Percentiles rank a stretch among this genome's conserved stretches.
phyloP scores from a whole-genome alignment of 2,329 filamentous ascomycete genomes.

The Ceratocystis cacaofunesta region DNA sequence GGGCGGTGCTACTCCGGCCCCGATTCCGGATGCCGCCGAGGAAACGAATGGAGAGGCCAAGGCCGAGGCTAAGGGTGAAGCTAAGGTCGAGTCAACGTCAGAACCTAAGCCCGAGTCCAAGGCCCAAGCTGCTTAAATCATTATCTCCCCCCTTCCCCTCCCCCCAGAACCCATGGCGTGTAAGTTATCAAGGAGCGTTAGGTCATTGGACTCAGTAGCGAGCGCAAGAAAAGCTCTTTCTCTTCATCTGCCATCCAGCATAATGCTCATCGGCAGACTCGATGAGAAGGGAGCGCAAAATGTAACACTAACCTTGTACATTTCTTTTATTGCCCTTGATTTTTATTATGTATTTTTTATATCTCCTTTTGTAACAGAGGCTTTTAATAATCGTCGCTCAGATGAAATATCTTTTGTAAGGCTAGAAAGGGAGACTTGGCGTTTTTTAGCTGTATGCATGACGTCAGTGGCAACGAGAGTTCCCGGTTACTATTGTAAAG shows the following conservation, averaged over 20 bases:
- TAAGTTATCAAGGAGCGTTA: not conserved
- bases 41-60: slow-evolving; percentile 21
- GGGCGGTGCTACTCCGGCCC: slow-evolving; percentile 9
- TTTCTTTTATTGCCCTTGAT: not conserved
- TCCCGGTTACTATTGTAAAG: not conserved
- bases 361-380: not conserved
- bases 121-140: not conserved
- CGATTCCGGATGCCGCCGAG: slow-evolving; percentile 6
- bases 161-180: not conserved
- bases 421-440: no score
- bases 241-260: no score
- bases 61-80: slow-evolving; percentile 20
- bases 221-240: no score
- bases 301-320: slow-evolving; percentile 15
- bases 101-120: not conserved
- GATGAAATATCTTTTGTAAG: no score
- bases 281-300: not conserved
- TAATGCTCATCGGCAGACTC: not conserved
- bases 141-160: no score
- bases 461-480: not conserved
- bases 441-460: not conserved
- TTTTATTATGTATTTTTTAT: slow-evolving; percentile 2
- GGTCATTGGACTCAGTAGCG: not conserved
- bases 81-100: not conserved
- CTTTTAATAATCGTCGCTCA: not conserved